Conservation (phyloP, 2,329 filamentous ascomycete species). For the Hypoxylon sp. region DNA sequence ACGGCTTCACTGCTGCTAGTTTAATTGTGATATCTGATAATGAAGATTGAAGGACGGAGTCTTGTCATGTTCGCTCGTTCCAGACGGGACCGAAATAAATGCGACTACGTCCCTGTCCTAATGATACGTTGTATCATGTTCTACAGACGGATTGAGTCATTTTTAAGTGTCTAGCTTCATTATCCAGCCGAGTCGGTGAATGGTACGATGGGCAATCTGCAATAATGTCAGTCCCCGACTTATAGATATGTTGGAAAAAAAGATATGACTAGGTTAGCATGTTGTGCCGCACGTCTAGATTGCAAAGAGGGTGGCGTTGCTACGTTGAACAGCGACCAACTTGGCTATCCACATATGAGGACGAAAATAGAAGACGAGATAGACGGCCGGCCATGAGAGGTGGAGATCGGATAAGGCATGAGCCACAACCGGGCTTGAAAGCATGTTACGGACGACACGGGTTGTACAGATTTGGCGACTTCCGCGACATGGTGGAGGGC, state of each 20-base stretch:
- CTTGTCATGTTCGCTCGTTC: constrained; percentile 6
- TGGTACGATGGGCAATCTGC: constrained; percentile 5
- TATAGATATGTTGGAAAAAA: neutral
- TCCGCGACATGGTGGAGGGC: constrained; percentile 14
- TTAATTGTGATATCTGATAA: constrained; percentile 7
- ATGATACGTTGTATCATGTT: constrained; percentile 5
- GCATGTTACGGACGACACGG: constrained; percentile 39
- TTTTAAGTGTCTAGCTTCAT: neutral
- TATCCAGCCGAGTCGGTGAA: constrained; percentile 2
- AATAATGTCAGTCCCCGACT: constrained; percentile 9
- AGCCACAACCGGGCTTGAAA: constrained; percentile 30
- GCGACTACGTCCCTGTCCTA: neutral
- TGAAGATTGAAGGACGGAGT: constrained; percentile 15
- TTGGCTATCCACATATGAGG: constrained; percentile 33
- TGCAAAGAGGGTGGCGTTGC: constrained; percentile 27
- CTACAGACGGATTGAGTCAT: neutral
- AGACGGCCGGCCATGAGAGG: constrained; percentile 19
- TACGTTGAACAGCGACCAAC: constrained; percentile 21
- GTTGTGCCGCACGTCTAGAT: constrained; percentile 9
- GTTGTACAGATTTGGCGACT: constrained; percentile 23
- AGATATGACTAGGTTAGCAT: constrained; percentile 14
- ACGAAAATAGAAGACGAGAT: constrained; percentile 41
- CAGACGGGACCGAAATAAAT: constrained; percentile 11
- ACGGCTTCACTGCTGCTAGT: constrained; percentile 14
- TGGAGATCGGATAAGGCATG: constrained; percentile 36